Conservation (phyloP, 2,329 filamentous ascomycete genomes). For the Cladosporium velox region DNA sequence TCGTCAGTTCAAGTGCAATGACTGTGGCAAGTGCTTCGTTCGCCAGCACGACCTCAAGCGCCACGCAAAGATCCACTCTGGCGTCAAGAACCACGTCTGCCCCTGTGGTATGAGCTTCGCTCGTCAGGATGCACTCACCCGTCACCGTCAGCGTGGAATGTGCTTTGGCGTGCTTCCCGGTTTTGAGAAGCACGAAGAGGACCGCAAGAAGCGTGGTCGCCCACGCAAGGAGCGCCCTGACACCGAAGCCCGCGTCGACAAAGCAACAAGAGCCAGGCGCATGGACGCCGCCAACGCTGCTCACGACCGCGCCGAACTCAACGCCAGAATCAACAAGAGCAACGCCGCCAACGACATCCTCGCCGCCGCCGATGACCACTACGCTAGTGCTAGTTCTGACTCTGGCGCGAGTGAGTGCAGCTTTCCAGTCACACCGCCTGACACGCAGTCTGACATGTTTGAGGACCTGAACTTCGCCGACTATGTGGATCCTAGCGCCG, state of each 20-base stretch:
- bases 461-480: conserved; percentile 26
- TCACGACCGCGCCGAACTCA: conserved; percentile 3
- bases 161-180: conserved; percentile 94
- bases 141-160: conserved; percentile 93
- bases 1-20: conserved; percentile 89
- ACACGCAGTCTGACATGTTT: conserved; percentile 32
- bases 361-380: conserved; percentile 20
- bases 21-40: conserved; percentile 93
- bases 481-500: conserved; percentile 28
- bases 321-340: conserved; percentile 14
- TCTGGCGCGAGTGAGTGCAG: conserved; percentile 35
- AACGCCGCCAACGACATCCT: conserved; percentile 16
- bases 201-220: conserved; percentile 67
- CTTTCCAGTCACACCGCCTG: conserved; percentile 37
- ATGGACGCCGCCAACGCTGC: conserved; percentile 33
- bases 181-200: conserved; percentile 52
- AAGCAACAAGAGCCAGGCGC: conserved; percentile 56
- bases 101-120: conserved; percentile 94
- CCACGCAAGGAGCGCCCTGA: conserved; percentile 65
- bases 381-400: conserved; percentile 28
- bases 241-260: conserved; percentile 58
- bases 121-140: conserved; percentile 89
- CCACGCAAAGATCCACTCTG: conserved; percentile 95
- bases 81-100: conserved; percentile 92
- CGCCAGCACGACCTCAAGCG: conserved; percentile 96